Evolutionary conservation across 768 basidiomycete genomes (phyloP), one percentile per base, ranked within the genome.

Genomic region (Hirschioporus abietinus): DNA sequence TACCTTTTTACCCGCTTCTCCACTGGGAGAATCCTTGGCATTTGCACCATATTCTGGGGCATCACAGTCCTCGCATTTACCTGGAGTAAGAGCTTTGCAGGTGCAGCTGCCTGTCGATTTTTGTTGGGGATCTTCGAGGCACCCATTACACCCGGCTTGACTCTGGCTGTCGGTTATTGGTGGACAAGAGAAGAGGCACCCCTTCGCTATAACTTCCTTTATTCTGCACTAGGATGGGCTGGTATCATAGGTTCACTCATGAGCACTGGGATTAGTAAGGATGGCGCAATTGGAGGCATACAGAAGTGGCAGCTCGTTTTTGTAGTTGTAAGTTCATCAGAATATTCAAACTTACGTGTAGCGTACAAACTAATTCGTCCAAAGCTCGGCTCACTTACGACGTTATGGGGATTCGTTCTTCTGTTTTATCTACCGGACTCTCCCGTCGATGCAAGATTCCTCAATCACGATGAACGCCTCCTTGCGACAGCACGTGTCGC

Each of bases 401-500:
- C 70, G 34, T 63, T 68, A 1, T 78, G 76, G 75, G 71, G 72
- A 10, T 60, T 74, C 26, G 66, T 71, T 57, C 57, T 78, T 25
- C 75, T 74, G 66, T 65, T 78, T 65, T 73, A 73, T 66, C 75
- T 80, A n/a, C 74, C 79, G 15, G 79, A 79, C 67, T 76, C 76
- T 1, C 78, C 77, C 1, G 74, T 75, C 27, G 68, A 68, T 23
- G 77, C 77, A 1, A 67, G 67, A 4, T 79, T 77, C 69, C 63
- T 79, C 36, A 72, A 66, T 9, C 63, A 74, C 18, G 68, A 76
- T 24, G 72, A 80, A 64, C 77, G 74, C 64, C 64, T 75, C 20
- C 73, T 78, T 17, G 78, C 76, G 4, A 73, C 78, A 26, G 75
- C 77, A 68, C 74, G 79, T n/a, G 77, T 79, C 1, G 76, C 79